Evolutionary conservation across 164 flowering plant genomes (phyloP).

Genomic region (Hamamelis virginiana): DNA sequence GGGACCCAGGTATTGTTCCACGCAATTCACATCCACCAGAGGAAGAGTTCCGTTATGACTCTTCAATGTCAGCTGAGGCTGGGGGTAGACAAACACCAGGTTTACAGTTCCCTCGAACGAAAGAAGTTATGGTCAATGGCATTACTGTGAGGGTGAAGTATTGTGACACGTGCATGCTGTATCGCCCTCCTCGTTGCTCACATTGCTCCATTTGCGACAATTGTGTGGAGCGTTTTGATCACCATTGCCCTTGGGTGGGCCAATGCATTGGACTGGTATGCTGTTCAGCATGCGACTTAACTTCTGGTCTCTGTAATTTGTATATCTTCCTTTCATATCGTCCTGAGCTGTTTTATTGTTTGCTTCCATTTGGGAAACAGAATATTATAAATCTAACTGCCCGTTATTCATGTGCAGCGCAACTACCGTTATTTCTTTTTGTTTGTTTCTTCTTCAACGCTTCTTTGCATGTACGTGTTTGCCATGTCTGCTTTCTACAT

Average conservation of each 20-base stretch:
- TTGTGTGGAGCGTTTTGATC: constrained; percentile 95
- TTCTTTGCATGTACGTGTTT: constrained; percentile 92
- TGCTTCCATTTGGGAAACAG: not conserved
- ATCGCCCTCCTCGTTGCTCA: constrained; percentile 94
- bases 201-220: constrained; percentile 94
- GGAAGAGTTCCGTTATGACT: constrained; percentile 66
- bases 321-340: not conserved
- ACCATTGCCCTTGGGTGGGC: constrained; percentile 99
- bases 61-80: constrained; percentile 49
- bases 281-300: constrained; percentile 10
- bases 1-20: constrained; percentile 88
- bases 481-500: constrained; percentile 83
- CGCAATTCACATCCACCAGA: constrained; percentile 93
- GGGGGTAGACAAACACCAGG: constrained; percentile 80
- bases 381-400: constrained; percentile 9
- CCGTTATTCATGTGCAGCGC: constrained; percentile 58
- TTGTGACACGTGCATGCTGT: constrained; percentile 97
- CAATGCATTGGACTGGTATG: constrained; percentile 93
- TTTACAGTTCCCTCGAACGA: constrained; percentile 71
- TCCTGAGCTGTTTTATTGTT: not conserved
- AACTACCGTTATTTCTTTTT: constrained; percentile 91
- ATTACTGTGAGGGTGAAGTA: constrained; percentile 74
- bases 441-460: constrained; percentile 83
- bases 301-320: not conserved
- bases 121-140: constrained; percentile 80